Evolutionary conservation across 1,284 basidiomycete genomes (phyloP), one percentile per base, ranked within the genome.

Genomic region (Rhodofomes roseus): DNA sequence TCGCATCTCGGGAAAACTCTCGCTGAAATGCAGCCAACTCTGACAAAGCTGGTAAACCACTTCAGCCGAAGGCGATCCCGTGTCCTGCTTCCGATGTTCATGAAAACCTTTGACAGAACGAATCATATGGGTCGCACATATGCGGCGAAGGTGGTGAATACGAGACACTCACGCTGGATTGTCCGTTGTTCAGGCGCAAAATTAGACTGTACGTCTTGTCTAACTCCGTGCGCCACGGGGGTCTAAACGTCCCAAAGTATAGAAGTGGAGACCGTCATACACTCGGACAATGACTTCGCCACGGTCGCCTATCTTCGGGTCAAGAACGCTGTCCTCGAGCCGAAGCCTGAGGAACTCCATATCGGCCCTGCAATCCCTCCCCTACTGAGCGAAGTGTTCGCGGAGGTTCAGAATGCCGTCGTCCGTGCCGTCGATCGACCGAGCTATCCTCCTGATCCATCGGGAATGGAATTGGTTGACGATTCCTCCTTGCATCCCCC

Each of bases 141-240:
- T 98, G 96, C 63, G 97, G 97, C 4, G 97, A 99, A 76, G 97
- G 97, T 2, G 97, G 97, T 1, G 97, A 99, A 77, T 99, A 98
- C 72, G 97, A 99, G 73, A 94, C 92, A 0, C 76, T 98, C 58
- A 97, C 96, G 1, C 77, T 96, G 22, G 93, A 98, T 67, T 92
- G 89, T 61, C 93, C 96, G 0, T 70, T 98, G 22, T 99, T 97
- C 82, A 92, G 91, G 65, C 80, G 82, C 52, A 80, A 83, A 12
- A 89, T 99, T 44, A 71, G 78, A 3, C 72, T 98, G 90, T 92
- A 66, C 68, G 88, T 68, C 25, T 9, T 14, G 2, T 34, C 31
- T 16, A 16, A 14, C 2, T 34, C 43, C 39, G 23, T 2, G 5
- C 37, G 2, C 31, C 8, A 44, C 12, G 12, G 22, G 27, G 18